phyloP scores from a whole-genome alignment of 2,329 filamentous ascomycete genomes.

The Xylariomycetidae sp. region DNA sequence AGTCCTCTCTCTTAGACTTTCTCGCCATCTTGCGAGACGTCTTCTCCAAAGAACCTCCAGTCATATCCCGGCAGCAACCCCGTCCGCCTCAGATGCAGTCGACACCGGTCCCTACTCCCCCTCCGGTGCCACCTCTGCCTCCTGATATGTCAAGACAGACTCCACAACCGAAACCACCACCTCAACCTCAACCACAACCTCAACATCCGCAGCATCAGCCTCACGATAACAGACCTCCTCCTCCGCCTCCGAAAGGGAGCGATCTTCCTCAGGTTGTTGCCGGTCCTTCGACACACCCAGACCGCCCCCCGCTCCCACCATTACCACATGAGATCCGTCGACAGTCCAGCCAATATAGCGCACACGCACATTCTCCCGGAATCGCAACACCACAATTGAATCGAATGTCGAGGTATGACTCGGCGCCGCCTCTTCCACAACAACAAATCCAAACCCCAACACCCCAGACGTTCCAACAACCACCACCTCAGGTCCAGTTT shows the following conservation, averaged over 20 bases:
- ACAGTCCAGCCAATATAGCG: slow-evolving; percentile 20
- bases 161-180: neutral
- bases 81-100: slow-evolving; percentile 32
- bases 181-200: slow-evolving; percentile 14
- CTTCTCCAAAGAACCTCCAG: slow-evolving; percentile 91
- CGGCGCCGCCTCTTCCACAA: slow-evolving; percentile 25
- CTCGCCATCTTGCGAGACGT: slow-evolving; percentile 76
- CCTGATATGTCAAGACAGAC: slow-evolving; percentile 52
- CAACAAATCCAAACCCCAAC: neutral
- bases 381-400: slow-evolving; percentile 13
- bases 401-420: slow-evolving; percentile 29
- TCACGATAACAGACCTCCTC: slow-evolving; percentile 36
- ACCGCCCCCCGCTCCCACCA: slow-evolving; percentile 29
- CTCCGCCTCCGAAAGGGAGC: slow-evolving; percentile 51
- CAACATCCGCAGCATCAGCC: slow-evolving; percentile 19
- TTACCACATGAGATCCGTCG: slow-evolving; percentile 27
- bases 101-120: slow-evolving; percentile 44
- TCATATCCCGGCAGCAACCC: slow-evolving; percentile 66
- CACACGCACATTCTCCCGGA: slow-evolving; percentile 1
- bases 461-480: slow-evolving; percentile 22
- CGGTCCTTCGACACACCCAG: slow-evolving; percentile 25
- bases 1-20: slow-evolving; percentile 79
- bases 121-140: slow-evolving; percentile 68
- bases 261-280: slow-evolving; percentile 25
- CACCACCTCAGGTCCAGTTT: slow-evolving; percentile 21